Base-by-base conservation (phyloP, 2,329 filamentous ascomycete species). In the Tolypocladium ophioglossoides region DNA sequence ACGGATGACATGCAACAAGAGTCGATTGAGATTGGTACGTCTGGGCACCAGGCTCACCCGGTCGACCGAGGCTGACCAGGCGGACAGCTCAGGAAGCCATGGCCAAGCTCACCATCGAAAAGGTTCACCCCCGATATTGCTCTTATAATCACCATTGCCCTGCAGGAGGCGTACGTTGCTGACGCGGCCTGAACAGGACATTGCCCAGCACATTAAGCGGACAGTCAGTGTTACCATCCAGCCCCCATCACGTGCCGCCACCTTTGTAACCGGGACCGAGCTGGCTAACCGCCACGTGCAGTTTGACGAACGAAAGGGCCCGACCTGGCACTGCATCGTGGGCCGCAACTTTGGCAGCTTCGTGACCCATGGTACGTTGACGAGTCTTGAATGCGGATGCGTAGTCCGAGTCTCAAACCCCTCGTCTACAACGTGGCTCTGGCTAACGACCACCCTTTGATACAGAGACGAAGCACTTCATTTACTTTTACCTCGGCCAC, bases 401-500 rank as follows among this genome's bases (percentile, higher is more conserved):
- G 10, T 14, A 5, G 11, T 34, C 18, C 2, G 44, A 27, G 50
- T 16, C 40, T 27, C 51, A 30, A 8, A 4, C 34, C 24, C 32
- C 11, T 18, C 16, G 10, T 7, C 18, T 32, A 18, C 9, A 14
- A 48, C 27, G 10, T 12, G 35, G 7, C 49, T 20, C 10, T 5
- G 12, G 35, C 55, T 55, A 8, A 53, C 52, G 20, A 16, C 40
- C 10, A n/a, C 16, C 39, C 22, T 30, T 27, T 18, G 38, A 11
- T 50, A 39, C 75, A 96, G 94, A 97, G 74, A 97, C 94, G 32
- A 97, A 97, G 77, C 94, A 99, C 74, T 99, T 99, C 78, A 96
- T 99, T 71, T 99, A 99, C 78, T 99, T 99, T 78, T 99, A 99
- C 77, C 87, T 99, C 56, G 94, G 94, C 53, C 94, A 97, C 79